Conservation (phyloP, 1,284 basidiomycete genomes). For the Phlebopus sp. region DNA sequence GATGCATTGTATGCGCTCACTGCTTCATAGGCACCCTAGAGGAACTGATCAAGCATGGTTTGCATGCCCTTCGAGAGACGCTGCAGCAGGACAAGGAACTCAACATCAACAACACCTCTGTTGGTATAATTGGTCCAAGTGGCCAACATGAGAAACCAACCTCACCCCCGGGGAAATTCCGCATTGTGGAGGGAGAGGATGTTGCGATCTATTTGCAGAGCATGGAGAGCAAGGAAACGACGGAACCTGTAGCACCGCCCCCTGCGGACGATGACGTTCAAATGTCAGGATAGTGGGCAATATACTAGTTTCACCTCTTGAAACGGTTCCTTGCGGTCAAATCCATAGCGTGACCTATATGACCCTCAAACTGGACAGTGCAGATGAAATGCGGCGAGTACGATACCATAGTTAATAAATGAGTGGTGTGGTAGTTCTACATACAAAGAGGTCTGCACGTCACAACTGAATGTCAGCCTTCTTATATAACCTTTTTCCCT, state of each 20-base stretch:
- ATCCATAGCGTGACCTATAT: too few species aligned
- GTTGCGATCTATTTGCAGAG: constrained; percentile 70
- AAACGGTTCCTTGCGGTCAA: too few species aligned
- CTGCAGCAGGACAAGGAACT: constrained; percentile 97
- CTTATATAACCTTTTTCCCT: constrained; percentile 13
- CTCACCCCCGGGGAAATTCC: constrained; percentile 58
- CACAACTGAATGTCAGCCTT: too few species aligned
- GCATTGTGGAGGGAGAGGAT: constrained; percentile 75
- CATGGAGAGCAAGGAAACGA: constrained; percentile 64
- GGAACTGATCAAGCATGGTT: constrained; percentile 85
- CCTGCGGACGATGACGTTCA: constrained; percentile 71
- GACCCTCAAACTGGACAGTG: too few species aligned
- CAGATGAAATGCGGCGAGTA: background rate
- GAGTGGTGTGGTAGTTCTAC: constrained; percentile 25
- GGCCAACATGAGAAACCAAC: constrained; percentile 56
- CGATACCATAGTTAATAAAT: constrained; percentile 17
- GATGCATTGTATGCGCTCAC: background rate
- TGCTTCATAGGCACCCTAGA: constrained; percentile 66
- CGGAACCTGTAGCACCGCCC: constrained; percentile 36
- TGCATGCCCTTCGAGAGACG: constrained; percentile 91
- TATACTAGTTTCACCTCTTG: constrained; percentile 16
- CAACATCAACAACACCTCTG: constrained; percentile 87
- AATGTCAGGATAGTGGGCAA: constrained; percentile 57
- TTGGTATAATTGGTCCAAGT: constrained; percentile 82
- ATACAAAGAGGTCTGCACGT: background rate